Evolutionary conservation across 305 asterid genomes (phyloP).

Genomic region (Fraxinus ornus): DNA sequence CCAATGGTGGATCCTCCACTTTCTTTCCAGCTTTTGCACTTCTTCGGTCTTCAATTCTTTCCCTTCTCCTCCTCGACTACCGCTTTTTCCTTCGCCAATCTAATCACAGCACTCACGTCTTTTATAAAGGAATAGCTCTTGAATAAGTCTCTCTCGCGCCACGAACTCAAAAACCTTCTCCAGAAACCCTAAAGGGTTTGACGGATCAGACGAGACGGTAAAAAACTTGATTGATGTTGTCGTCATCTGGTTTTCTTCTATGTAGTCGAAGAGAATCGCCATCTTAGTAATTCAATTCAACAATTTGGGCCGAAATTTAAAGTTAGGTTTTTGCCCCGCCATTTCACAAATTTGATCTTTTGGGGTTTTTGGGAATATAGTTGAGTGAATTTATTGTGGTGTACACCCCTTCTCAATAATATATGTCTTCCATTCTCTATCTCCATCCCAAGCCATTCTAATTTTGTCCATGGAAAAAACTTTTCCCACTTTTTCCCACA

Average conservation of each 20-base stretch:
- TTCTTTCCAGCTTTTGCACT: neutral
- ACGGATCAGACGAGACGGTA: conserved; percentile 44
- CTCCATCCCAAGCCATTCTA: too few relatives aligned
- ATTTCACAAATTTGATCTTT: neutral
- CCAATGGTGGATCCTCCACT: conserved; percentile 7
- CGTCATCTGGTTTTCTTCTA: conserved; percentile 32
- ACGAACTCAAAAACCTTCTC: conserved; percentile 55
- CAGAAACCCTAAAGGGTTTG: conserved; percentile 59
- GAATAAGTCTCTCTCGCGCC: conserved; percentile 60
- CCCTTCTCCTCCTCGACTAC: conserved; percentile 40
- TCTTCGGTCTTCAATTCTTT: neutral
- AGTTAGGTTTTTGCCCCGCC: conserved; percentile 8
- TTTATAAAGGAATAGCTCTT: conserved; percentile 50
- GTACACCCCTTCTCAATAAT: too few relatives aligned
- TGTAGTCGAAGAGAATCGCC: conserved; percentile 60
- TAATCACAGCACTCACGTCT: conserved; percentile 61
- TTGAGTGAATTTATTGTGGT: neutral
- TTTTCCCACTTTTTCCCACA: too few relatives aligned
- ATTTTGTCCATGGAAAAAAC: too few relatives aligned
- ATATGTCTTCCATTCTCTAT: too few relatives aligned
- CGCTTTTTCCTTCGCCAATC: conserved; percentile 54
- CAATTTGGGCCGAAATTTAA: neutral
- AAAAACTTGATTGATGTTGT: conserved; percentile 36
- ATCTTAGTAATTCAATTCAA: neutral
- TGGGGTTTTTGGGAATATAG: neutral